Evolutionary conservation across 1,284 basidiomycete genomes (phyloP).

Genomic region (Ustilago crameri): DNA sequence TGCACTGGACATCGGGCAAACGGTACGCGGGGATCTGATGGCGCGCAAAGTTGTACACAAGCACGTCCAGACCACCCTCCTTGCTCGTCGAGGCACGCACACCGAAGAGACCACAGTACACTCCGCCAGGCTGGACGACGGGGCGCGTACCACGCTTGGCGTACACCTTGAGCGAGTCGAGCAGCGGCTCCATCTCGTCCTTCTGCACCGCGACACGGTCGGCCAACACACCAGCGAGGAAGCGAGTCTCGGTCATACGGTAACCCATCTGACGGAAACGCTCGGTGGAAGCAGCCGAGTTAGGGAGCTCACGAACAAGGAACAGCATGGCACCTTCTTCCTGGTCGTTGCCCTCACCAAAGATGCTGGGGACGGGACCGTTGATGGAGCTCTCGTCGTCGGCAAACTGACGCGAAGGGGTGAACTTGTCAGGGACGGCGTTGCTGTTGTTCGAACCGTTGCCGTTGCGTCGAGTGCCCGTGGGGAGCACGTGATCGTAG

Average conservation of each 20-base stretch:
- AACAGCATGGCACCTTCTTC: conserved; percentile 72
- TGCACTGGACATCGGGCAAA: conserved; percentile 70
- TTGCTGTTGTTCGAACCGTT: conserved; percentile 4
- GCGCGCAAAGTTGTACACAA: conserved; percentile 72
- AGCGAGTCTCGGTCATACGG: conserved; percentile 71
- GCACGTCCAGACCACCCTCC: conserved; percentile 68
- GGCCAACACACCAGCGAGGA: conserved; percentile 70
- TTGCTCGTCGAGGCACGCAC: conserved; percentile 69
- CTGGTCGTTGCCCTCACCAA: conserved; percentile 56
- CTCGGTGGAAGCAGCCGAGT: conserved; percentile 68
- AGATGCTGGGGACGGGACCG: conserved; percentile 54
- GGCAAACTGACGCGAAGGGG: conserved; percentile 40
- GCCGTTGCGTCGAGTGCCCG: conserved; percentile 66
- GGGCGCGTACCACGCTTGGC: conserved; percentile 71
- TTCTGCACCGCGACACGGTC: conserved; percentile 71
- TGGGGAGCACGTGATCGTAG: conserved; percentile 71
- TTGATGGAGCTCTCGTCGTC: conserved; percentile 61
- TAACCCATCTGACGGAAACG: conserved; percentile 71
- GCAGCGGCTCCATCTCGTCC: conserved; percentile 71
- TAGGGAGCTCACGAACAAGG: conserved; percentile 70
- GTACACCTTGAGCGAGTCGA: conserved; percentile 71
- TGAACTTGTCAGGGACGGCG: conserved; percentile 35
- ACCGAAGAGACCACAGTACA: conserved; percentile 72
- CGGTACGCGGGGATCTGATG: conserved; percentile 73
- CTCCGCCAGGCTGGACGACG: conserved; percentile 71